Evolutionary conservation across 1,284 basidiomycete species (phyloP).

Genomic region (Boletus sp.): DNA sequence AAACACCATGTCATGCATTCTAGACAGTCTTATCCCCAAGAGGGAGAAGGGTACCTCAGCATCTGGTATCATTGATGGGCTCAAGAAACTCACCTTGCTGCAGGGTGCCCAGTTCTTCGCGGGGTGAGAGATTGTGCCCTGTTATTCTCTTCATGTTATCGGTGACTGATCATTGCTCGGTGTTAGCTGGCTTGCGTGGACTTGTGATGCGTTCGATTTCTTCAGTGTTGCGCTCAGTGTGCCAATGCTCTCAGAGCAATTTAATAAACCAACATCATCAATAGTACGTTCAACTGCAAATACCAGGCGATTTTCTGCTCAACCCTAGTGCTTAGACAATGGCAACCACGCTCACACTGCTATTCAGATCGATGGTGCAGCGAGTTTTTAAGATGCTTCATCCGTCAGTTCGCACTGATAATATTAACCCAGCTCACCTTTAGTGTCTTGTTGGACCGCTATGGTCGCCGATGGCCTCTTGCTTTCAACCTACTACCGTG

Average conservation of each 20-base stretch:
- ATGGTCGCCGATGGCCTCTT: conserved; percentile 92
- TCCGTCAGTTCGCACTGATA: background rate
- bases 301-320: background rate
- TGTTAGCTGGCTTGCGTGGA: conserved; percentile 76
- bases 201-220: conserved; percentile 82
- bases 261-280: conserved; percentile 49
- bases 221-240: conserved; percentile 83
- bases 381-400: conserved; percentile 37
- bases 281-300: conserved; percentile 52
- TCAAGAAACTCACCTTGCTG: conserved; percentile 47
- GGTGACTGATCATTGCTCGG: background rate
- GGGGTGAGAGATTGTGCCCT: conserved; percentile 48
- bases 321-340: conserved; percentile 55
- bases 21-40: conserved; percentile 50
- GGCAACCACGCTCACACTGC: conserved; percentile 90
- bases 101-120: conserved; percentile 62
- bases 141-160: background rate
- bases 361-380: conserved; percentile 90
- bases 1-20: conserved; percentile 27
- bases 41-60: conserved; percentile 43
- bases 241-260: conserved; percentile 57
- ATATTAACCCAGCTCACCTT: conserved; percentile 61
- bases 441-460: conserved; percentile 83
- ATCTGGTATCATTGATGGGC: conserved; percentile 44
- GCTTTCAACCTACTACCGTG: conserved; percentile 77